Evolutionary conservation across 768 basidiomycete genomes (phyloP).

Genomic region (Mycena pura): DNA sequence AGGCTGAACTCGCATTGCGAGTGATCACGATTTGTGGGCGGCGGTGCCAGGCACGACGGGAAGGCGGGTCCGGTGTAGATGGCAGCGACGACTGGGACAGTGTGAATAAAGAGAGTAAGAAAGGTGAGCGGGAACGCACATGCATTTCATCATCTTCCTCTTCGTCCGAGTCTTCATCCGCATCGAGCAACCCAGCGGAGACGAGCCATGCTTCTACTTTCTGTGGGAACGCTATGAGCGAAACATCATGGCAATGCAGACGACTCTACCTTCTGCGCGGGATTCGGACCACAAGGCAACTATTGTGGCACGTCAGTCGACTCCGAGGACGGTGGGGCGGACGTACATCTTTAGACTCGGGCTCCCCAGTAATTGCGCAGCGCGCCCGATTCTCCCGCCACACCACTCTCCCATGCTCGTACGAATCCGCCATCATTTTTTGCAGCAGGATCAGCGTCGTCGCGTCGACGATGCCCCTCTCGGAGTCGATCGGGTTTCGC

Average conservation of each 20-base stretch:
- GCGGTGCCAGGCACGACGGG: conserved; percentile 9
- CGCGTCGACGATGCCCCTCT: conserved; percentile 18
- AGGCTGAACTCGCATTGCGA: neutral
- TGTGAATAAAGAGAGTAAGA: neutral
- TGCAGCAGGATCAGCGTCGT: conserved; percentile 16
- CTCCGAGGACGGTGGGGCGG: neutral
- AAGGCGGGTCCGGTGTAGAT: neutral
- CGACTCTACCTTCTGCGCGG: conserved; percentile 17
- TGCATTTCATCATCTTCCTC: neutral
- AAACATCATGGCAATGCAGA: neutral
- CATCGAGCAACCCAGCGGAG: conserved; percentile 3
- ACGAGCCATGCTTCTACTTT: conserved; percentile 15
- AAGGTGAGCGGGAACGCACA: neutral
- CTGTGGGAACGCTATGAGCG: neutral
- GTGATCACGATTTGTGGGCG: conserved; percentile 11
- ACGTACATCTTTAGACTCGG: conserved; percentile 8
- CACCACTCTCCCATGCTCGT: conserved; percentile 13
- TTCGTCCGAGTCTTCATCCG: neutral
- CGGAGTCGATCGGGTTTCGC: conserved; percentile 10
- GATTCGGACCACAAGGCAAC: conserved; percentile 15
- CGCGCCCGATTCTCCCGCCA: conserved; percentile 20
- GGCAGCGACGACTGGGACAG: neutral
- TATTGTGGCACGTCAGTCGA: neutral
- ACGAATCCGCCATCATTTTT: conserved; percentile 24
- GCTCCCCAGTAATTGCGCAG: conserved; percentile 8